Evolutionary conservation across 495 filamentous ascomycete species (phyloP), one percentile per base, ranked within the genome.

Genomic region (Hypoxylon lenormandii): DNA sequence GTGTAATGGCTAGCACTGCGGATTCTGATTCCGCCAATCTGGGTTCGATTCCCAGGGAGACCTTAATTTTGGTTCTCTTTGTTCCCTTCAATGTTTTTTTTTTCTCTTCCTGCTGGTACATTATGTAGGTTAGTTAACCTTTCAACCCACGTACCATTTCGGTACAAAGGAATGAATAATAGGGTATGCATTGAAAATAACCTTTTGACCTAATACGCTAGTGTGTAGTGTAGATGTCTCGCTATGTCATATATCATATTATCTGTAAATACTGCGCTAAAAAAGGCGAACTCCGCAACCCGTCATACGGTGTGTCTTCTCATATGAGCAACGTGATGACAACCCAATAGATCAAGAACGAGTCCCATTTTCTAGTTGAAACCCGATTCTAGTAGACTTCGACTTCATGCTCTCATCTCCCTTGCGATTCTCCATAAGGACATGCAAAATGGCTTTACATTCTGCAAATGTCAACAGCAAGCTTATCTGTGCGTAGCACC

Each of bases 401-500:
- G 40, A 60, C 40, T 51, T 69, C 56, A 78, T 75, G 65, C 37
- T 5, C 56, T 51, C 65, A 26, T n/a, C 55, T 28, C 3, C 67
- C 15, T 48, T 60, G 1, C 66, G 63, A 28, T 61, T 76, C 7
- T 55, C 64, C 22, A 60, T 63, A 30, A 55, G 19, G 28, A 66
- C 57, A 12, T 26, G 8, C 11, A 80, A 61, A 69, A 86, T 85
- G 84, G 78, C 84, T 55, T 75, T 86, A 15, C 76, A 84, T 68
- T 79, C 81, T 22, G 64, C 80, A 10, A 79, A 73, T 43, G 73
- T 76, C 22, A 54, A 57, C 12, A 75, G 65, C 23, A 86, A 86
- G 63, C 76, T 85, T 28, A 86, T 86, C 33, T 86, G 84, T 85
- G 77, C 65, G 81, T 80, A 0, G 78, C 61, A 67, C 74, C 22